Percentiles rank a stretch among this genome's conserved stretches.
Evolutionary conservation across 139 green algal genomes (phyloP).

Genomic region (Auxenochlorella pyrenoidosa): DNA sequence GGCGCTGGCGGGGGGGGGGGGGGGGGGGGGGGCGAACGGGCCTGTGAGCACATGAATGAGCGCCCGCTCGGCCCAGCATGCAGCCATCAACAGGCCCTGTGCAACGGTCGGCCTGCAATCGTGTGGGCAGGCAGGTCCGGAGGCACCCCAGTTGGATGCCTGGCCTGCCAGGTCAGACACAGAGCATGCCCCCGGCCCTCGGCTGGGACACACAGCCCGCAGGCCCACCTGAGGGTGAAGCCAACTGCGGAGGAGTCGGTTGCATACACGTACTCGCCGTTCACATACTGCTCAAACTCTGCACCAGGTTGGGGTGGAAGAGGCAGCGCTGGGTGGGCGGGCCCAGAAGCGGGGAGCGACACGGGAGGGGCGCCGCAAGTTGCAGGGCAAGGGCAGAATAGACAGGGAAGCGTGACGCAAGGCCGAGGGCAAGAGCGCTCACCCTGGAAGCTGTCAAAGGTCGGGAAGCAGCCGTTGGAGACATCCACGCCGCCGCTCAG

Average conservation of each 20-base stretch:
- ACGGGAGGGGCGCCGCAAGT: too few relatives aligned
- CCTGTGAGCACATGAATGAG: background rate
- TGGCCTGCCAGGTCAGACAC: background rate
- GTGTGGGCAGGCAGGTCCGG: too few relatives aligned
- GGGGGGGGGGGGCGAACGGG: background rate
- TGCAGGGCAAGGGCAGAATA: too few relatives aligned
- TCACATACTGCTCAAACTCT: slow-evolving; percentile 31
- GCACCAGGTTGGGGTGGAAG: background rate
- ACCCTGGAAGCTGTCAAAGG: slow-evolving; percentile 13
- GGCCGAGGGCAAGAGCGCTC: too few relatives aligned
- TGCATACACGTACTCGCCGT: slow-evolving; percentile 9
- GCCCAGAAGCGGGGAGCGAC: too few relatives aligned
- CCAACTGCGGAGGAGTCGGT: slow-evolving; percentile 7
- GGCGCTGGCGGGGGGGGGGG: background rate
- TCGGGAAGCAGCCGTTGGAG: slow-evolving; percentile 32
- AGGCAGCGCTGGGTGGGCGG: background rate
- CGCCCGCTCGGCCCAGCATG: too few relatives aligned
- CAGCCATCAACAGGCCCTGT: background rate
- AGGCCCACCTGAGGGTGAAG: background rate
- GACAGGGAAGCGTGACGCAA: too few relatives aligned
- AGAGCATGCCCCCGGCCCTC: background rate
- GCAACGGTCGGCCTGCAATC: background rate
- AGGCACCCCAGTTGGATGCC: too few relatives aligned
- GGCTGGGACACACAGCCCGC: background rate
- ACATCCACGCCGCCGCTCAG: background rate